Evolutionary conservation across 2,329 filamentous ascomycete species (phyloP), one percentile per base, ranked within the genome.

Genomic region (Helminthosporium solani): DNA sequence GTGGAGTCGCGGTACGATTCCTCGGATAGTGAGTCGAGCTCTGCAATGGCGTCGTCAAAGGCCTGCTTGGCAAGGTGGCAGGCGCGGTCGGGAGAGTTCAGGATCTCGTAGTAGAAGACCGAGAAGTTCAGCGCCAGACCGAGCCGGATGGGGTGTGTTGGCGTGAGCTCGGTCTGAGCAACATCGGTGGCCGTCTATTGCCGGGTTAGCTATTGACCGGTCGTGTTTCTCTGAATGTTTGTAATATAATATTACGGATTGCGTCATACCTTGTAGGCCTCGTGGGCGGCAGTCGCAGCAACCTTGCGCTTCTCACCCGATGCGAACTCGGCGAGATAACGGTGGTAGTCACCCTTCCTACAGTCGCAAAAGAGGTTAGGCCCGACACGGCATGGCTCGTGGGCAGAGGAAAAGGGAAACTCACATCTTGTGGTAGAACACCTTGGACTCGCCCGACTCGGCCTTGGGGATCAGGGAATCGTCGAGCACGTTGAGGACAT

Each of bases 401-500:
- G 9, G 16, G 12, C n/a, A 19, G 42, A n/a, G n/a, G 34, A 21
- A 33, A 21, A 14, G 18, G 25, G 20, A 25, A 25, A 81, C 88
- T 66, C 79, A 96, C 92, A 97, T 97, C 86, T 97, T 97, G 87
- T 96, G 91, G 82, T 97, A 97, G 78, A 97, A 97, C 73, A 97
- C 92, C 86, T 96, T 97, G 75, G 90, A 96, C 83, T 97, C 92
- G 79, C 92, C 92, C 61, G 89, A 87, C 77, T 94, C 87, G 71
- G 92, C 92, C 77, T 94, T 92, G 75, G 91, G 91, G 72, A 97
- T 97, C 70, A 97, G 82, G 72, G 85, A 86, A 70, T 96, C 81
- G 74, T 96, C 91, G 60, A 97, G 82, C 64, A 97, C 92, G 67
- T 96, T 87, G 63, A 97, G 87, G 63, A 96, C 90, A 79, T 97